Base-by-base conservation (phyloP, 331 rosid genomes). In the Quercus lobata region DNA sequence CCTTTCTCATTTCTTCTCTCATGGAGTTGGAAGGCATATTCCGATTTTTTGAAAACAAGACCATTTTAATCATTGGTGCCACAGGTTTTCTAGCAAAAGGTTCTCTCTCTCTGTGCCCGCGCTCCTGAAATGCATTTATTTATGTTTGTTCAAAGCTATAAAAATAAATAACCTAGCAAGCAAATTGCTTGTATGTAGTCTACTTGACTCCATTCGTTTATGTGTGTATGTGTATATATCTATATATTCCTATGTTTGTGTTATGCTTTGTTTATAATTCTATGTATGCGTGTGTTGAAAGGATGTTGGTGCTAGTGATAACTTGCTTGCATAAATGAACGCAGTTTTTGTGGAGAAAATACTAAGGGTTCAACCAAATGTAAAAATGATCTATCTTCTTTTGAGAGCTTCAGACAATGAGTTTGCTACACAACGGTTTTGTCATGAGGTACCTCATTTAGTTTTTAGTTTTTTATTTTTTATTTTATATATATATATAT, bases 321-420 rank as follows among this genome's bases (percentile, higher is more conserved):
- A 46, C 35, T 21, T 78, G 29, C 1, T 30, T n/a, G 0, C 16
- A n/a, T 69, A 4, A 27, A 65, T 56, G 44, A 35, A 35, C 10
- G 62, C 71, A 84, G 84, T 66, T 72, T 84, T 84, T 35, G 27
- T 80, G 57, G 87, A 84, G 61, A 80, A 80, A 79, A 2, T 80
- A 46, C 10, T 76, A 1, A 63, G 82, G 58, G 8, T 37, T 69
- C 84, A 76, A 10, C 81, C 81, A 7, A 35, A 84, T 1, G 4
- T 80, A 10, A 24, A 71, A 17, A 80, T 41, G 5, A 0, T 84
- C 3, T 84, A 84, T 65, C 79, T 84, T 53, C 76, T 80, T 7
- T 1, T 84, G 1, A 80, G 84, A 80, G 87, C 87, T 18, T 35
- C 76, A n/a, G 41, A 69, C 11, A 0, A 10, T 6, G 8, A 25